A percentile compares a stretch with the other conserved stretches of the same genome.
These are phyloP conservation scores for Pouteria glomerata DNA, from an alignment of 148 eudicot genomes.

Conservation along the genomic window DNA sequence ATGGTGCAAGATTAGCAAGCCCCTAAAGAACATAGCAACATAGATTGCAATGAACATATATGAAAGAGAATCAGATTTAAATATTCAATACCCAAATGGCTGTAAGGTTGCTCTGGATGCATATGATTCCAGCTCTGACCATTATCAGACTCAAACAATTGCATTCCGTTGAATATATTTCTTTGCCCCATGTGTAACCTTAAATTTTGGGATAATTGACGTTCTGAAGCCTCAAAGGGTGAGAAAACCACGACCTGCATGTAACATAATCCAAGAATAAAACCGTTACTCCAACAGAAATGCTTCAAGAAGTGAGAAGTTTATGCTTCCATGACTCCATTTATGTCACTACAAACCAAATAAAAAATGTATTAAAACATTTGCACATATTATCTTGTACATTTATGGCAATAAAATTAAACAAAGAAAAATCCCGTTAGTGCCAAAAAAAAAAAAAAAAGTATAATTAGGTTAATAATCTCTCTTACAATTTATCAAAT, in stretches of 20 bases:
- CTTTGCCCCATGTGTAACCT: conserved; percentile 56
- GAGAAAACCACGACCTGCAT: conserved; percentile 35
- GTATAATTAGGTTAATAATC: background rate
- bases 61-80: conserved; percentile 1
- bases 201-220: background rate
- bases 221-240: background rate
- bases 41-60: background rate
- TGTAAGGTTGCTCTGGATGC: conserved; percentile 50
- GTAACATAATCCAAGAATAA: conserved; percentile 10
- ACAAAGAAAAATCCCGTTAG: background rate
- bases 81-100: conserved; percentile 48
- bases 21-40: background rate
- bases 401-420: too few relatives aligned
- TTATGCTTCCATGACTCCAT: background rate
- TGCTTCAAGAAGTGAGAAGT: background rate
- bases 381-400: background rate
- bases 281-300: background rate
- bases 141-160: conserved; percentile 48
- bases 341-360: background rate
- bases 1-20: background rate
- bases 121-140: conserved; percentile 63
- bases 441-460: background rate
- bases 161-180: conserved; percentile 41
- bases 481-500: too few relatives aligned
- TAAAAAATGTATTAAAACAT: background rate